Evolutionary conservation across 345 rosid species (phyloP), one percentile per base, ranked within the genome.

Genomic region (Eucalyptus globulus): DNA sequence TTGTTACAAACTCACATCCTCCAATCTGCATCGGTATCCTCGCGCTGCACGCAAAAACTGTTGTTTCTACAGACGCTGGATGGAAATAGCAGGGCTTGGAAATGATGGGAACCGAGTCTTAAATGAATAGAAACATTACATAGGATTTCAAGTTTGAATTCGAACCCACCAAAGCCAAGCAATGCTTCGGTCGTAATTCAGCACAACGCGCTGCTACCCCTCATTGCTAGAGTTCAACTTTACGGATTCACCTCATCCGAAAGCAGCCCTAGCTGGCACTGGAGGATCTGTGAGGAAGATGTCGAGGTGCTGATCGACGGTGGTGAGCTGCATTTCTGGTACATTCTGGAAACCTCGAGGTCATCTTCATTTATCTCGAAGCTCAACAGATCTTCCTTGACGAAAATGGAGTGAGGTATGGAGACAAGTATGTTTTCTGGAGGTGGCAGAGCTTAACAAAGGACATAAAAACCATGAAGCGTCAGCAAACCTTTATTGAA

Each of bases 241-340:
- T 37, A 76, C 2, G 27, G 83, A 31, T 50, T 16, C 60, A 60
- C 29, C 80, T 89, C 87, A 90, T 80, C 37, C 88, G 83, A 91
- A 90, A 4, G 91, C 90, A 26, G 90, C 88, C 22, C 0, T 8
- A 17, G 90, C 88, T 9, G 92, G 92, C 11, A 24, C 27, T 9
- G 92, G 94, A 22, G 92, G 91, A 40, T 31, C 60, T 12, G 51
- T 5, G 6, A 92, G 88, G 76, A 93, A 92, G 60, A 92, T 37
- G 69, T 93, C 93, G 51, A 91, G 93, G 86, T 91, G 90, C 21
- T 88, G 89, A 67, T 91, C 89, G 1, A 90, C 26, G 4, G 91
- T 37, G 21, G 87, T 89, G 67, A 67, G 87, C 44, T 88, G 44
- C n/a, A 26, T 29, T 37, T 91, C 93, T 6, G 90, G 92, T 80